Conservation (phyloP, 169 alveolate species). For the Amoebophrya sp. region DNA sequence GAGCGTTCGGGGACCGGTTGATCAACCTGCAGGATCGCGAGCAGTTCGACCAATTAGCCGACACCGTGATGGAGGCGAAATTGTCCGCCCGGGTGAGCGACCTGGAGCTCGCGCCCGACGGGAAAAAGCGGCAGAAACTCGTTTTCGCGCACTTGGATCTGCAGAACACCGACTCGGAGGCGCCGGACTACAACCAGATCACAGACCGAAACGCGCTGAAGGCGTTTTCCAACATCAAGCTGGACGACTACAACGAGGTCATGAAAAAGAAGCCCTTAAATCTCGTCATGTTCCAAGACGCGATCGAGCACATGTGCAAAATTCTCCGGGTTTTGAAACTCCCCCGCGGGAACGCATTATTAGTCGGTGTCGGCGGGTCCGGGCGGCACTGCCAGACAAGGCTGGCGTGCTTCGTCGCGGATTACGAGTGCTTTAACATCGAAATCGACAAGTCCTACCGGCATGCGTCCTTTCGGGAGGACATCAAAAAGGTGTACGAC, state of each 20-base stretch:
- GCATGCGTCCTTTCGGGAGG: conserved; percentile 73
- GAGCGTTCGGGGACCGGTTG: conserved; percentile 84
- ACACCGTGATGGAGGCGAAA: conserved; percentile 58
- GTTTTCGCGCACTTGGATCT: conserved; percentile 62
- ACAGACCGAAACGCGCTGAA: conserved; percentile 61
- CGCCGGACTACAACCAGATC: conserved; percentile 67
- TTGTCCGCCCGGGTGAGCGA: conserved; percentile 56
- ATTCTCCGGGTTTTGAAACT: conserved; percentile 66
- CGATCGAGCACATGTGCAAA: conserved; percentile 69
- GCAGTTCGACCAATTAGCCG: conserved; percentile 59
- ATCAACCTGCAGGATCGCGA: conserved; percentile 70
- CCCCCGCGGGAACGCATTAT: conserved; percentile 83
- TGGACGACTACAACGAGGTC: conserved; percentile 70
- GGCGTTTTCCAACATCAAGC: conserved; percentile 58
- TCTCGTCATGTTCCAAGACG: conserved; percentile 82
- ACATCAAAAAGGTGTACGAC: conserved; percentile 69
- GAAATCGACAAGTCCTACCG: conserved; percentile 76
- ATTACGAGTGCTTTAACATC: conserved; percentile 68
- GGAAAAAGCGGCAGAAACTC: conserved; percentile 59
- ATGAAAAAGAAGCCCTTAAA: conserved; percentile 69
- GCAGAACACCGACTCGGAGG: conserved; percentile 57
- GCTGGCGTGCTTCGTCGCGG: conserved; percentile 71
- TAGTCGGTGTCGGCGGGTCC: conserved; percentile 89
- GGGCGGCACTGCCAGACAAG: conserved; percentile 82
- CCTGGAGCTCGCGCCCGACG: conserved; percentile 48